Base-by-base conservation (phyloP, 306 rosid genomes). In the Morella rubra region DNA sequence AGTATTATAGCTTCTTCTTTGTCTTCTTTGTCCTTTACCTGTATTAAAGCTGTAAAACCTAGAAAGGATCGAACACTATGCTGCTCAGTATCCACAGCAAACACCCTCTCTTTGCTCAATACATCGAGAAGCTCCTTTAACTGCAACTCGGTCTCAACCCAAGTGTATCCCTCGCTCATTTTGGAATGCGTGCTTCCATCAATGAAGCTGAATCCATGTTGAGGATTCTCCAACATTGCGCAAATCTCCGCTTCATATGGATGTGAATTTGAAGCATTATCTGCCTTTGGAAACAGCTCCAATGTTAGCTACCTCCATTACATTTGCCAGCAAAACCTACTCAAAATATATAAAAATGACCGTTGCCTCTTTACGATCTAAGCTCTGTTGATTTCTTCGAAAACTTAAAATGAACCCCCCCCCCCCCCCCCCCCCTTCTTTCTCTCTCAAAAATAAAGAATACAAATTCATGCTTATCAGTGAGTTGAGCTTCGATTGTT, bases 41-140 rank as follows among this genome's bases (percentile, higher is more conserved):
- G 97, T 73, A 92, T 74, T 68, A 92, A 85, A 82, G 96, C 88
- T 50, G 99, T 95, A 72, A 92, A 90, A 62, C 97, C 99, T 41
- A 90, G 79, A 87, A 89, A 95, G 54, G 97, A 88, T 59, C 89
- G 74, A 64, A 90, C 79, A 81, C 95, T 86, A 84, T 95, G 96
- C 82, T 92, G 97, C 86, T 90, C 97, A 7, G 97, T 95, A 80
- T 95, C 99, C 62, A 95, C 99, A 15, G 86, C 89, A 78, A 93
- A 86, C 32, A 80, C 81, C 68, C 47, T 86, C 84, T 88, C 89
- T 65, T 81, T 82, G 68, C 83, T 82, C 84, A 93, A 82, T 6
- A 77, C 84, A 81, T 79, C 74, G 49, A 75, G 91, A 24, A 93
- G 86, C 66, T 90, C 87, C 82, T 76, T 78, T 69, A 93, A 78